A percentile compares a stretch with the other conserved stretches of the same genome.
phyloP scores from a whole-genome alignment of 2,329 filamentous ascomycete genomes.

The Monascus ruber region DNA sequence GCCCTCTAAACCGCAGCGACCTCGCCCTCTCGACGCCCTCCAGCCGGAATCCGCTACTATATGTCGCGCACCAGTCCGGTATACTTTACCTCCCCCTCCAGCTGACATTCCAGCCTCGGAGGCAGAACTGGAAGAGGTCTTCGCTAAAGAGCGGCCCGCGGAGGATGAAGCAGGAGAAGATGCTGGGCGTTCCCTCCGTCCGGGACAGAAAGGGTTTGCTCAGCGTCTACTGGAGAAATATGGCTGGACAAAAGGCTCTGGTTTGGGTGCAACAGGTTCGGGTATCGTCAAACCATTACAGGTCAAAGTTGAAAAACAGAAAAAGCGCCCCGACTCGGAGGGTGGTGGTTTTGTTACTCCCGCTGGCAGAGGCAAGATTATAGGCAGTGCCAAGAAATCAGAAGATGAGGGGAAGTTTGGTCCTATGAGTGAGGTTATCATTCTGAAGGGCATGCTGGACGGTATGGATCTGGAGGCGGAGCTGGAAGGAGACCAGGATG shows the following conservation, averaged over 20 bases:
- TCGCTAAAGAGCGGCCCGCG: constrained; percentile 29
- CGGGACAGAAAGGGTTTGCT: constrained; percentile 75
- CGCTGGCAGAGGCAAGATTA: constrained; percentile 62
- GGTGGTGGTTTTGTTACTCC: constrained; percentile 66
- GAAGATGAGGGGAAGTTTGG: constrained; percentile 50
- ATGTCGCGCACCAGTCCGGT: constrained; percentile 67
- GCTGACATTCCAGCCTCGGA: constrained; percentile 42
- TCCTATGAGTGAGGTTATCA: constrained; percentile 68
- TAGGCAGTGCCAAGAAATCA: constrained; percentile 57
- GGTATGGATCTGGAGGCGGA: constrained; percentile 73
- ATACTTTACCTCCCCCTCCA: constrained; percentile 45
- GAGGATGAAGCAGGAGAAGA: constrained; percentile 24
- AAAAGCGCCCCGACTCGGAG: constrained; percentile 65
- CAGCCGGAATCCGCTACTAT: constrained; percentile 48
- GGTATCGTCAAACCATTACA: constrained; percentile 78
- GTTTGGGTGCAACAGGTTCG: constrained; percentile 67
- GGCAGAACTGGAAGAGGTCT: constrained; percentile 39
- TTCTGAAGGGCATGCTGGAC: constrained; percentile 74
- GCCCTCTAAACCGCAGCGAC: constrained; percentile 4
- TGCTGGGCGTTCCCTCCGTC: constrained; percentile 49
- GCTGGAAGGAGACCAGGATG: constrained; percentile 50
- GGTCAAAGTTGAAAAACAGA: constrained; percentile 75
- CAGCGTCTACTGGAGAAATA: constrained; percentile 85
- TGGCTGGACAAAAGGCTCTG: constrained; percentile 80
- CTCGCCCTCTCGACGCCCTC: constrained; percentile 27